Conservation (phyloP, 2,329 filamentous ascomycete species). For the Hyphodiscus sp. region DNA sequence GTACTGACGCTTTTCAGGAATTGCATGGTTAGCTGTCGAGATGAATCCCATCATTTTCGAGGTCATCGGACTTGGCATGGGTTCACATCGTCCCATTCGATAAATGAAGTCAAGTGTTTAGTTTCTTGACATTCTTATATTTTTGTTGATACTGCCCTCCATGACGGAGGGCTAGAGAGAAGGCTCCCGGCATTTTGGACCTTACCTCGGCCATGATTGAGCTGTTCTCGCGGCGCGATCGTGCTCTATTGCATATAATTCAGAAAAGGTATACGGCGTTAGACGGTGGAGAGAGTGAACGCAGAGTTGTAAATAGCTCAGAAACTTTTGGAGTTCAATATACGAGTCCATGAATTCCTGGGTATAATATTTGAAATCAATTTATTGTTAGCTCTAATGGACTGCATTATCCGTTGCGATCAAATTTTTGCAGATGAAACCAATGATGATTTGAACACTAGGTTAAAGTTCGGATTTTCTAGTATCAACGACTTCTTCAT, state of each 20-base stretch:
- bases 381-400: too few relatives aligned
- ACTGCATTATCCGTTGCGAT: too few relatives aligned
- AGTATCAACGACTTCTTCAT: too few relatives aligned
- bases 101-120: not conserved
- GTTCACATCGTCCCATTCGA: slow-evolving; percentile 13
- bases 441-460: too few relatives aligned
- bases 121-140: not conserved
- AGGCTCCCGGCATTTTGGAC: not conserved
- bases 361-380: too few relatives aligned
- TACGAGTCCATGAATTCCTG: too few relatives aligned
- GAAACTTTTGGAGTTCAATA: not conserved
- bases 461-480: too few relatives aligned
- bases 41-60: slow-evolving; percentile 38
- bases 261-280: not conserved
- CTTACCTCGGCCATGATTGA: not conserved
- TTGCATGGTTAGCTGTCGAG: slow-evolving; percentile 67
- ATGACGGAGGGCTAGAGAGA: not conserved
- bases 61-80: slow-evolving; percentile 35
- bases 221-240: not conserved
- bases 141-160: not conserved
- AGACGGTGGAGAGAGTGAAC: not conserved
- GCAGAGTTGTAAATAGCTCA: not conserved
- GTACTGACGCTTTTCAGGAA: slow-evolving; percentile 46
- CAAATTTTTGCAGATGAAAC: too few relatives aligned
- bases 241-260: not conserved